Evolutionary conservation across 108 stramenopile genomes (phyloP), one percentile per base, ranked within the genome.

Genomic region (Mayamaea pseudoterrestris): DNA sequence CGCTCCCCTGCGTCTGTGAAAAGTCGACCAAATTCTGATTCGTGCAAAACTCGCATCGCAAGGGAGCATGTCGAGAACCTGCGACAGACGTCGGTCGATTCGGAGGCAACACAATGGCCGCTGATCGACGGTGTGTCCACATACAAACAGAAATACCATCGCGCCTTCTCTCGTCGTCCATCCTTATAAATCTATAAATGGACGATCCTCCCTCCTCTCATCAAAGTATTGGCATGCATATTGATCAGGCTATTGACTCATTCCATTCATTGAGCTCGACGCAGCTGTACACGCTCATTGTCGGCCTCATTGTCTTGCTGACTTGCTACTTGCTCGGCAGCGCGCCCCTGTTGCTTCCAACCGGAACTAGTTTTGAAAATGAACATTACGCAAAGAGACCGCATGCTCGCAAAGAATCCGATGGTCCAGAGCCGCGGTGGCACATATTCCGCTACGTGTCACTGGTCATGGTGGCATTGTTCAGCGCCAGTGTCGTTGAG

Each of bases 361-460:
- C 35, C 12, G 35, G 16, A 30, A 28, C 26, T 21, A 37, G 37
- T 9, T 5, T 41, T 16, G 32, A 11, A 8, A 20, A 20, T 3
- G 20, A 39, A 8, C 5, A 39, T 12, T 34, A 39, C 37, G 3
- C 18, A 5, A 3, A 20, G 16, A 14, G 3, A 39, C 12, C 55
- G 12, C n/a, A 24, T 13, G 2, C 46, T 13, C 8, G 35, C 3
- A 61, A 40, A 35, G 39, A 29, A 4, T 23, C n/a, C 13, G 23
- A 37, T 18, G 57, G 63, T 31, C 74, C 74, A 29, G 72, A 87
- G 44, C 85, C 85, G 18, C 66, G 68, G 47, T 89, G 86, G 86
- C 67, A 78, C 60, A 66, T 89, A 41, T 73, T 89, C 35, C 74
- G 78, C 43, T 65, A 61, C 41, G 48, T 83, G 53, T 83, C 83